Percentiles rank a stretch among this genome's conserved stretches.
These are phyloP conservation scores for Alternaria alternata DNA, from an alignment of 2,329 filamentous ascomycete genomes.

Conservation along the genomic window DNA sequence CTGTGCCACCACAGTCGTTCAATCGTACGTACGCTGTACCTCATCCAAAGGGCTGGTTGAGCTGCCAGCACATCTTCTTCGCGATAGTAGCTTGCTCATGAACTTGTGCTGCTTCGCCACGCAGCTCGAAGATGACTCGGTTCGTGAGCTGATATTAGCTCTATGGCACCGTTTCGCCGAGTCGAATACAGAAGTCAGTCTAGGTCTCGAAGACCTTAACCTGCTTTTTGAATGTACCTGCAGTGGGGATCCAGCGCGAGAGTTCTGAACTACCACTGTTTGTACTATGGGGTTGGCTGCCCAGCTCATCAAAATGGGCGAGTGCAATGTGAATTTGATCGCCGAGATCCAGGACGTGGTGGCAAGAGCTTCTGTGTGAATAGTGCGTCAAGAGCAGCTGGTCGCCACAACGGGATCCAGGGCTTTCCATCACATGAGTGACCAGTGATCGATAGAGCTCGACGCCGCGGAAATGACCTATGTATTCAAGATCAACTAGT, in stretches of 20 bases:
- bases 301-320: neutral
- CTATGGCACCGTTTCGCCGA: neutral
- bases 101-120: conserved; percentile 9
- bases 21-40: conserved; percentile 3
- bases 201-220: conserved; percentile 7
- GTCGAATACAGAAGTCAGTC: neutral
- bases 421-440: neutral
- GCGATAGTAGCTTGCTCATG: neutral
- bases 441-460: neutral
- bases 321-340: neutral
- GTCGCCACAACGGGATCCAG: neutral
- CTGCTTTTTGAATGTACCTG: conserved; percentile 10
- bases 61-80: neutral
- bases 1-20: neutral
- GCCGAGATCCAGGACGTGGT: neutral
- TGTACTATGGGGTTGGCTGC: neutral
- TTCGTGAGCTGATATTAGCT: conserved; percentile 1
- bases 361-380: neutral
- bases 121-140: conserved; percentile 6
- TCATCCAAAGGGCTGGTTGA: neutral
- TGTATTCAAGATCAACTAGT: neutral
- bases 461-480: neutral
- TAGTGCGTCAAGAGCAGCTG: neutral
- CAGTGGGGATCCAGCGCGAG: conserved; percentile 1
- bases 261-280: neutral